Evolutionary conservation across 2,329 filamentous ascomycete species (phyloP), one percentile per base, ranked within the genome.

Genomic region (Pezicula carpinea): DNA sequence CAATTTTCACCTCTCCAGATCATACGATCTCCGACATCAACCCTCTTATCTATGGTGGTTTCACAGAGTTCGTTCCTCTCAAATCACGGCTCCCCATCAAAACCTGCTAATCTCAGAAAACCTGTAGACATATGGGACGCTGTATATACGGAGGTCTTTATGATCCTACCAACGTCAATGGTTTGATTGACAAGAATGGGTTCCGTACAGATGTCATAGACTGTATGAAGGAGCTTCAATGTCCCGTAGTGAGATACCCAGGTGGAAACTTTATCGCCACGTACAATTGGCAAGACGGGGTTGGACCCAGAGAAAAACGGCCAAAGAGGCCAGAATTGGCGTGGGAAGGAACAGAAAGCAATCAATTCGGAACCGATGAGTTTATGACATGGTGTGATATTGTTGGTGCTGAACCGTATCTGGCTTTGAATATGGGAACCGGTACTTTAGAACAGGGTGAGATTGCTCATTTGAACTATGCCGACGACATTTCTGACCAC

Each of bases 121-220:
- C 32, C 14, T 48, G 4, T 17, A 87, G 84, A 57, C 87, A 91
- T 67, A 91, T 91, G 86, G 87, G 87, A 58, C 80, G 87, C 53
- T 91, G 87, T 71, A 89, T 91, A 60, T 91, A 91, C 63, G 85
- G 85, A 54, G 87, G 87, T 54, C 83, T 91, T 61, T 90, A 89
- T 66, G 87, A 91, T 58, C 86, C 85, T 1, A 76, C 74, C 26
- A 89, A 82, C 64, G 68, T 79, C 3, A 72, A 89, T n/a, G 81
- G 84, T 1, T 79, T 80, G 10, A 76, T 80, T 31, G 85, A 90
- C 55, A 73, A 80, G 48, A 74, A 85, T 53, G 87, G 87, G 26
- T 90, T 87, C 68, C 82, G 87, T 34, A 87, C 76, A 54, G 87
- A 91, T 66, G 87, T 91, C 35, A 76, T 91, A 26, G 77, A 80